Evolutionary conservation across 345 rosid genomes (phyloP).

Genomic region (Corymbia maculata): DNA sequence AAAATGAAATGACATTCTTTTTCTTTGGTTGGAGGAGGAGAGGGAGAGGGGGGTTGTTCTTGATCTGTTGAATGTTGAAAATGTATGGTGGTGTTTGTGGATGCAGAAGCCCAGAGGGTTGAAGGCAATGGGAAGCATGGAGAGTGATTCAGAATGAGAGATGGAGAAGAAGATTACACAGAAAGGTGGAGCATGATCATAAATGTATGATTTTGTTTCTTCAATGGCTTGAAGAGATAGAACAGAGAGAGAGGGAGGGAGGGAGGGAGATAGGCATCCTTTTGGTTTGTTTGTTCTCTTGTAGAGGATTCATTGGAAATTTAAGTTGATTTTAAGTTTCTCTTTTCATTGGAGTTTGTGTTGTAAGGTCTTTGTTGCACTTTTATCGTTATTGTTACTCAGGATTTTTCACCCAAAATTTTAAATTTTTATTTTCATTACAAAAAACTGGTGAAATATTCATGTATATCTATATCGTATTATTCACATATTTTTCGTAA

Average conservation of each 20-base stretch:
- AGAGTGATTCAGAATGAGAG: constrained; percentile 2
- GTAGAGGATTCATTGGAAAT: background rate
- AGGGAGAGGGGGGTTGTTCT: background rate
- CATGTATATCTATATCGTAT: background rate
- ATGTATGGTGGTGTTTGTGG: background rate
- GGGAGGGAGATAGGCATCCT: background rate
- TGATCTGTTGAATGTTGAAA: background rate
- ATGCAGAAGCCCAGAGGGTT: constrained; percentile 16
- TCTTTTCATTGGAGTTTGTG: background rate
- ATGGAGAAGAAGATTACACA: background rate
- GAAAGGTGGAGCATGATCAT: background rate
- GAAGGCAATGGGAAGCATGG: constrained; percentile 19
- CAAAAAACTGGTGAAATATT: background rate
- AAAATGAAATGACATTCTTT: background rate
- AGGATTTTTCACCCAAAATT: background rate
- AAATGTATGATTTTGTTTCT: background rate
- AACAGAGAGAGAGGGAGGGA: background rate
- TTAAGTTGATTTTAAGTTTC: background rate
- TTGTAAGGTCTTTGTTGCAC: background rate
- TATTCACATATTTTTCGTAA: background rate
- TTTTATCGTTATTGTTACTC: background rate
- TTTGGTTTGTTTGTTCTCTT: background rate
- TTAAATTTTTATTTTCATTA: background rate
- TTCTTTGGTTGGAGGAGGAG: background rate
- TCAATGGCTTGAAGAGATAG: background rate